A percentile compares a stretch with the other conserved stretches of the same genome.
These are phyloP conservation scores for Geotrichum cucujoidarum DNA, from an alignment of 1,139 yeast species.

Conservation along the genomic window DNA sequence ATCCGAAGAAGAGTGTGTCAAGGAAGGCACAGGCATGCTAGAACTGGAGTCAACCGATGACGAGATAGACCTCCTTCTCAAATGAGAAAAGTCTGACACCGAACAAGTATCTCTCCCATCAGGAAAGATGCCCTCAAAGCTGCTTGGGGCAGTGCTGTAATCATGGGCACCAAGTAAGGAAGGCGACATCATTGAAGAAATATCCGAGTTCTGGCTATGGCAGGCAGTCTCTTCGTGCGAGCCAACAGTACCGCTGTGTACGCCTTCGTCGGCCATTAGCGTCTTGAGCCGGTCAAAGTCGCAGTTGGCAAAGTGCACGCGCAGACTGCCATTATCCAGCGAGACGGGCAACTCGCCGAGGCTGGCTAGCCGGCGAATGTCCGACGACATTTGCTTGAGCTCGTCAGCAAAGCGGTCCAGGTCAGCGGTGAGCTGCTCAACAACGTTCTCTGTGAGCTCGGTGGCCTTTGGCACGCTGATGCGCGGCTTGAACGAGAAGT, in stretches of 20 bases:
- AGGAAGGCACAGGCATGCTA: conserved; percentile 1
- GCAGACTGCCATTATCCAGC: conserved; percentile 31
- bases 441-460: conserved; percentile 29
- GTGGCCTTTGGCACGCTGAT: conserved; percentile 28
- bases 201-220: not conserved
- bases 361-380: conserved; percentile 31
- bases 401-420: conserved; percentile 27
- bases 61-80: no score
- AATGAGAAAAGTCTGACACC: no score
- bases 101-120: no score
- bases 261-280: conserved; percentile 34
- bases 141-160: conserved; percentile 6
- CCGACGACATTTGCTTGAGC: conserved; percentile 28
- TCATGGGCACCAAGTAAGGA: conserved; percentile 7
- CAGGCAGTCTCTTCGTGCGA: not conserved
- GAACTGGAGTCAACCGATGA: no score
- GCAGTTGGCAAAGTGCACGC: conserved; percentile 39
- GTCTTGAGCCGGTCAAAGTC: conserved; percentile 32
- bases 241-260: conserved; percentile 31
- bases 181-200: not conserved
- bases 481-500: conserved; percentile 35
- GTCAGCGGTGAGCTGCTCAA: conserved; percentile 24
- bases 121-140: not conserved
- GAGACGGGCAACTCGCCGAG: conserved; percentile 39
- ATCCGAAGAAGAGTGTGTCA: conserved; percentile 10